Percentiles rank a stretch among this genome's conserved stretches.
Evolutionary conservation across 331 rosid genomes (phyloP).

Genomic region (Malus hybrid): DNA sequence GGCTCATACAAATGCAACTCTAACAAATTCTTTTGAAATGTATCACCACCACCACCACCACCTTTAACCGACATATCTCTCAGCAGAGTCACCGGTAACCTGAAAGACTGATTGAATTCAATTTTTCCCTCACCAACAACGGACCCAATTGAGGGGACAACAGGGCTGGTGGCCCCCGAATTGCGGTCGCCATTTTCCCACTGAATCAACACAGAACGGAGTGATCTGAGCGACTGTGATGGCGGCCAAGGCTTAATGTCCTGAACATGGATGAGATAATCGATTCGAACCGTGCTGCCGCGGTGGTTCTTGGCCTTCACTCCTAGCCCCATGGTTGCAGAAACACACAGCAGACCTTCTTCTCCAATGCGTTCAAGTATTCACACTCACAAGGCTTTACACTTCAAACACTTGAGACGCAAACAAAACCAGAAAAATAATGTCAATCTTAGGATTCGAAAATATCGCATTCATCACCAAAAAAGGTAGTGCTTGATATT

Average conservation of each 20-base stretch:
- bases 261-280: slow-evolving; percentile 61
- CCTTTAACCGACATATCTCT: slow-evolving; percentile 67
- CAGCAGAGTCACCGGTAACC: slow-evolving; percentile 55
- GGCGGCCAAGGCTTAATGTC: slow-evolving; percentile 99
- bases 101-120: slow-evolving; percentile 73
- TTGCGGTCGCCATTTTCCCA: slow-evolving; percentile 88
- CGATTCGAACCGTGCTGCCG: slow-evolving; percentile 42
- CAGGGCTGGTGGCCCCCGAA: slow-evolving; percentile 70
- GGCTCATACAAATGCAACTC: slow-evolving; percentile 82
- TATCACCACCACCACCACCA: slow-evolving; percentile 32
- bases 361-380: slow-evolving; percentile 22
- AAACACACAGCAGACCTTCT: slow-evolving; percentile 3
- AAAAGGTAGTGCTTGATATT: too few relatives aligned
- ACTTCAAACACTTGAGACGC: slow-evolving; percentile 18
- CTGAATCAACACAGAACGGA: slow-evolving; percentile 73
- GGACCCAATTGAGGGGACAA: slow-evolving; percentile 61
- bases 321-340: slow-evolving; percentile 50
- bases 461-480: neutral
- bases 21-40: slow-evolving; percentile 71
- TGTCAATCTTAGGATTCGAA: neutral
- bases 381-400: slow-evolving; percentile 19
- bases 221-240: slow-evolving; percentile 64
- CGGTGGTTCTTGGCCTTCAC: slow-evolving; percentile 62
- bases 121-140: slow-evolving; percentile 71
- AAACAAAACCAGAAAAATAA: slow-evolving; percentile 12